Evolutionary conservation across 2,329 filamentous ascomycete genomes (phyloP), one percentile per base, ranked within the genome.

Genomic region (Hortaea sp.): DNA sequence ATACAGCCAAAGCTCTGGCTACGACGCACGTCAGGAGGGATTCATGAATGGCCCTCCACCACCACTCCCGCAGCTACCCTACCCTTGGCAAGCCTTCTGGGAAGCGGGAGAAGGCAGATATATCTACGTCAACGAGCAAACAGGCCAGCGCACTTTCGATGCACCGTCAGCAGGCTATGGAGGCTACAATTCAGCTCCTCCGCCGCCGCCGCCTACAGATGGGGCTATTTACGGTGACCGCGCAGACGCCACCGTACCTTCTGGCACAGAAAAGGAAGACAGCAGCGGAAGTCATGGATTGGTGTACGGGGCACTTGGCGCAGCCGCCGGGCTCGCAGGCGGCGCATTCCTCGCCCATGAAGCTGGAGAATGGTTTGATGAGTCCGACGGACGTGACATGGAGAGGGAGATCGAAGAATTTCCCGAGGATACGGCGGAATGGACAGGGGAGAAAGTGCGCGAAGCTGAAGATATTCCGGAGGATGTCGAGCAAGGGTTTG

Each of bases 81-180:
- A 60, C 31, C 70, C 70, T 11, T 74, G 71, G 71, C 53, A 63
- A 39, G 61, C 70, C n/a, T 63, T 65, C 42, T 73, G 68, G 68
- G 66, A 70, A 41, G 57, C 61, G 20, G 61, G 59, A 44, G 63
- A 64, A 20, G 51, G 61, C 34, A 64, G 69, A 53, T 73, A 66
- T 62, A 55, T 68, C 56, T 74, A 66, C 59, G 57, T 73, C 50
- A 74, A 74, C 57, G 61, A 68, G 45, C 61, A 71, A 52, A 73
- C 63, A 20, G 70, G 70, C 35, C 63, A 72, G 55, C 62, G 64
- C 12, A 67, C 59, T 39, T 69, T 63, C 51, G 59, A 70, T 29
- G 57, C 60, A 41, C 69, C 69, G 28, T 51, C 43, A 34, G 53
- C 53, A 13, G 53, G 50, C 29, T 48, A 47, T 31, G 20, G 20